Conservation (phyloP, 768 basidiomycete genomes). For the Baorangia bicolor region DNA sequence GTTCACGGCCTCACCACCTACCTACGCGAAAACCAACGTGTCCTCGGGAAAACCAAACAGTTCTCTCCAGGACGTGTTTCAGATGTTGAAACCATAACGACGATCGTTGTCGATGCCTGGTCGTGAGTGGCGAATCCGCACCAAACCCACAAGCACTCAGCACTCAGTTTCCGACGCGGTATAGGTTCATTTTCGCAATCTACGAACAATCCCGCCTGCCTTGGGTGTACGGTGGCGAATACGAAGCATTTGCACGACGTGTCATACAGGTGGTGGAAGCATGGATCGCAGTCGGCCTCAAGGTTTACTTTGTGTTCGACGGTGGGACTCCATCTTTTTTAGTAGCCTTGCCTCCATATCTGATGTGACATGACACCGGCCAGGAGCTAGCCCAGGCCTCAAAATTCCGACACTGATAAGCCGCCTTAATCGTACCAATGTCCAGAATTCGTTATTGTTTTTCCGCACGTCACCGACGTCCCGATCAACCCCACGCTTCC, state of each 20-base stretch:
- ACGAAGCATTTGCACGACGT: slow-evolving; percentile 50
- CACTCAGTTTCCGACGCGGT: slow-evolving; percentile 7
- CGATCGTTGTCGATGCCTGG: slow-evolving; percentile 80
- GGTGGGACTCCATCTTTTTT: slow-evolving; percentile 44
- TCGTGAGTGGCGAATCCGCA: slow-evolving; percentile 57
- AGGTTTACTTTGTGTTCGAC: slow-evolving; percentile 78
- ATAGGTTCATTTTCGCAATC: slow-evolving; percentile 75
- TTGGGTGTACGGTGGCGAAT: slow-evolving; percentile 89
- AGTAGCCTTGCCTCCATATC: neutral
- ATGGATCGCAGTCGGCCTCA: slow-evolving; percentile 67
- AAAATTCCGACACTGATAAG: slow-evolving; percentile 69
- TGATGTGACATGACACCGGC: slow-evolving; percentile 11
- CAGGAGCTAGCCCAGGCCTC: slow-evolving; percentile 68
- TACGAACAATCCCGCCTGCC: slow-evolving; percentile 59
- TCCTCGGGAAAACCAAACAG: slow-evolving; percentile 39
- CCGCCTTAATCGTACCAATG: slow-evolving; percentile 54
- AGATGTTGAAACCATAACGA: slow-evolving; percentile 28
- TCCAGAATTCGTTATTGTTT: slow-evolving; percentile 69
- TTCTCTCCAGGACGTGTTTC: slow-evolving; percentile 18
- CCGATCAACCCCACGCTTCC: slow-evolving; percentile 62
- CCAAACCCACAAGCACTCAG: slow-evolving; percentile 3
- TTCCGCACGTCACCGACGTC: slow-evolving; percentile 74
- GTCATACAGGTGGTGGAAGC: slow-evolving; percentile 54
- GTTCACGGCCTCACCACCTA: slow-evolving; percentile 53
- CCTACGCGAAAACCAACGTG: slow-evolving; percentile 44